Base-by-base conservation (phyloP, 23 red algal species). In the Gracilariopsis chorda region DNA sequence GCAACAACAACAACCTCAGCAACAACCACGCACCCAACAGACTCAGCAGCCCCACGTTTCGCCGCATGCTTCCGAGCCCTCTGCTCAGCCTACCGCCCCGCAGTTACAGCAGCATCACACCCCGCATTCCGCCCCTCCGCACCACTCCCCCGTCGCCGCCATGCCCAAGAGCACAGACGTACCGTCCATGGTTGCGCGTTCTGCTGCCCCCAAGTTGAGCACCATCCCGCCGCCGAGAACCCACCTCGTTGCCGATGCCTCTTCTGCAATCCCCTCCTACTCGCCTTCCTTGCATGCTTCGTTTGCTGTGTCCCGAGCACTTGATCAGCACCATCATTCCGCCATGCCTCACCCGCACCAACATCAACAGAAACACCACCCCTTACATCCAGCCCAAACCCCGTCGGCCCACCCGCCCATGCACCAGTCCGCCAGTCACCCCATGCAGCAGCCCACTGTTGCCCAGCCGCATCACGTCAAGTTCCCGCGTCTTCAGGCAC, bases 401-500 rank as follows among this genome's bases (percentile, higher is more conserved):
- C 67, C 67, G 67, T 42, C 23, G 39, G 42, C 67, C 3, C 39
- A 19, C 11, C 67, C 42, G 39, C 67, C 67, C 5, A 73, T 73
- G 67, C n/a, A n/a, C n/a, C 67, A 73, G 40, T 14, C 63, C 14
- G 63, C 32, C 34, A 69, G 34, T 20, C 63, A 69, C 27, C 63
- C 63, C 63, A 8, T 69, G 35, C 55, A 59, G 55, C 67, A 44
- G 32, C 67, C 67, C 40, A 45, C 67, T 3, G 4, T 73, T 73
- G 42, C 67, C 2, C 67, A 73, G 28, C 7, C 67, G 30, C 67
- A 73, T 37, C 67, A 73, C 29, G 39, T 73, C 36, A 73, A 73
- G 37, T 73, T 73, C 67, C 67, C 67, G n/a, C 67, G 67, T 36
- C 67, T 73, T 46, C 67, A 73, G 13, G 67, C 11, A 21, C 67